A percentile compares a stretch with the other conserved stretches of the same genome.
These are phyloP conservation scores for Rutstroemia sp. DNA, from an alignment of 2,329 filamentous ascomycete genomes.

Conservation along the genomic window DNA sequence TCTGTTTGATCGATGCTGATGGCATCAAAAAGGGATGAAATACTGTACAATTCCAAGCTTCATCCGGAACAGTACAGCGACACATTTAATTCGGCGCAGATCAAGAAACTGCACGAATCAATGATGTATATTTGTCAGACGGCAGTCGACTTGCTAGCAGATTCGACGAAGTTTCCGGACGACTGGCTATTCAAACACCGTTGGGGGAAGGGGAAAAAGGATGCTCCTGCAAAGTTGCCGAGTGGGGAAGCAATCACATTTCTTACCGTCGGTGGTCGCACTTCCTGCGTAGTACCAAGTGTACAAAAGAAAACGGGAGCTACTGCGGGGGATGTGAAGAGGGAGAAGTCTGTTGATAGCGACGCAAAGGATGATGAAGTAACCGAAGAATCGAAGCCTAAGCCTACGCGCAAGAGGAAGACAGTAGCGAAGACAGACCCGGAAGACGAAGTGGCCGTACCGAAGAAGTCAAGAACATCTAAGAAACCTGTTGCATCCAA, in stretches of 20 bases:
- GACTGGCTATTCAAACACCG: conserved; percentile 84
- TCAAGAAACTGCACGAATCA: conserved; percentile 62
- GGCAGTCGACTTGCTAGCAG: conserved; percentile 70
- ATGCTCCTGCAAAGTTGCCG: conserved; percentile 57
- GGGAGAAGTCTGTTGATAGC: conserved; percentile 13
- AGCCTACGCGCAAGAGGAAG: conserved; percentile 4
- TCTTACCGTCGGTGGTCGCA: conserved; percentile 82
- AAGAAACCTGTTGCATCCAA: too few species aligned
- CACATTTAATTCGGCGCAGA: conserved; percentile 64
- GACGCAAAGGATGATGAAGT: too few species aligned
- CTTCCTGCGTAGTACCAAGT: conserved; percentile 79
- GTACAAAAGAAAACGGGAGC: conserved; percentile 68
- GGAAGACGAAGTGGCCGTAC: not conserved
- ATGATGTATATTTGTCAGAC: conserved; percentile 74
- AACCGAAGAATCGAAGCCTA: not conserved
- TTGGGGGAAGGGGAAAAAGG: conserved; percentile 85
- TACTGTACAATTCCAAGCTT: conserved; percentile 79
- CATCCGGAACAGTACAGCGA: conserved; percentile 93
- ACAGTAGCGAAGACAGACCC: not conserved
- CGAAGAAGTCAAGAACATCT: not conserved
- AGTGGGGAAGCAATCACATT: conserved; percentile 81
- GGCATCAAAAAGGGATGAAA: conserved; percentile 58
- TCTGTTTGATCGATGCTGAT: not conserved
- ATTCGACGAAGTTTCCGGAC: conserved; percentile 76
- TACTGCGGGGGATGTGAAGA: conserved; percentile 23